Base-by-base conservation (phyloP, 192 early-diverging fungal species). In the Coemansia sp. region DNA sequence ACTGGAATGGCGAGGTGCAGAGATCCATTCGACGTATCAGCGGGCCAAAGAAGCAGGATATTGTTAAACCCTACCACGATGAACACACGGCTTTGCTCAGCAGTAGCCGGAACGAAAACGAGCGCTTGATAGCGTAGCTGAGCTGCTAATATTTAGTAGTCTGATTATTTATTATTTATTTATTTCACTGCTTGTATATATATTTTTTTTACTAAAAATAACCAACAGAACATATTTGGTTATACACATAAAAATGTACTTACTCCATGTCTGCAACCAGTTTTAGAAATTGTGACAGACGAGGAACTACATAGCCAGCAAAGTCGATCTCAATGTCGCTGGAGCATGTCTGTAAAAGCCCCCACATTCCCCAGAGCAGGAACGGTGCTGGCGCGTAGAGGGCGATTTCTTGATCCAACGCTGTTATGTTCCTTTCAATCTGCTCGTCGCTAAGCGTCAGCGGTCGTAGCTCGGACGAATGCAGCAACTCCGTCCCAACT, bases 291-390 rank as follows among this genome's bases (percentile, higher is more conserved):
- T 80, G 60, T 13, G 61, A 48, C 47, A 89, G 41, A n/a, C 87
- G 71, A 62, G 87, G 85, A 45, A 84, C 73, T 0, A 86, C 85
- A 65, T 92, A 92, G 49, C 74, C 79, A 19, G 88, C 82, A 64
- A 90, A 92, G 57, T 93, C 89, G 80, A 91, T 92, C 41, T 90
- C 84, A 47, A 91, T 91, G 18, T 91, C 85, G 62, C 88, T 89
- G 46, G 88, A 85, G 21, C 73, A 79, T 3, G 90, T 89, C 72
- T 92, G 91, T 13, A 93, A 62, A 3, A 94, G 75, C 2, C 90
- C 90, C 90, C 91, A 92, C 0, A 94, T 70, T 0, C 90, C 91
- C 92, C 92, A 94, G 56, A 86, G 78, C 42, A 90, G 61, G 59
- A 93, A 91, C 8, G 84, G 76, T 4, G 79, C 79, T 8, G 71